Base-by-base conservation (phyloP, 306 rosid genomes). In the Nissolia schottii region DNA sequence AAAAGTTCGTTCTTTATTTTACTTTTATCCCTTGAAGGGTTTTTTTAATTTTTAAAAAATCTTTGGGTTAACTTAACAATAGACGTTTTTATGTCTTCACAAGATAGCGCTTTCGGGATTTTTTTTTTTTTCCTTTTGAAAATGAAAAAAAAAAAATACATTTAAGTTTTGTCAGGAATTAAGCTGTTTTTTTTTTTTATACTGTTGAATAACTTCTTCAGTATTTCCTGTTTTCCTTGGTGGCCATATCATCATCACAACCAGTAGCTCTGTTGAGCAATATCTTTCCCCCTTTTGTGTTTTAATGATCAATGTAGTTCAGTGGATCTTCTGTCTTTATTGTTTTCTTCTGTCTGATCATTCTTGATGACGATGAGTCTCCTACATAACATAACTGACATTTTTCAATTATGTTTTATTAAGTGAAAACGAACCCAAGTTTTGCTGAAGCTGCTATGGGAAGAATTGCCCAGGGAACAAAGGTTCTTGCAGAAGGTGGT, bases 401-500 rank as follows among this genome's bases (percentile, higher is more conserved):
- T 55, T 20, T 67, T 66, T 66, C 60, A 24, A 27, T 70, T 73
- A 22, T 14, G 18, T 64, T 67, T 6, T 58, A 55, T 67, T 71
- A 22, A 87, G 92, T 89, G 80, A 87, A 82, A 80, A 90, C 93
- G 13, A 80, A 86, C 78, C 93, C 96, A 6, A 87, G 96, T 77
- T 82, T 90, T 67, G 56, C 89, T 54, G 96, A 90, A 54, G 96
- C 93, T 76, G 89, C 93, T 1, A 35, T 87, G 81, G 96, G 93
- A 79, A 87, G 96, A 80, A 58, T 94, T 75, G 97, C 99, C 12
- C 97, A 92, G 58, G 96, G 96, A 80, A 91, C 97, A 18, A 94
- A 94, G 83, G 90, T 94, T 49, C 76, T 94, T 22, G 97, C 91
- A 9, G 99, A 94, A 88, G 97, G 99, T 67, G 97, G 99, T 48